Evolutionary conservation across 1,139 yeast species (phyloP).

Genomic region (Hansenula sp.): DNA sequence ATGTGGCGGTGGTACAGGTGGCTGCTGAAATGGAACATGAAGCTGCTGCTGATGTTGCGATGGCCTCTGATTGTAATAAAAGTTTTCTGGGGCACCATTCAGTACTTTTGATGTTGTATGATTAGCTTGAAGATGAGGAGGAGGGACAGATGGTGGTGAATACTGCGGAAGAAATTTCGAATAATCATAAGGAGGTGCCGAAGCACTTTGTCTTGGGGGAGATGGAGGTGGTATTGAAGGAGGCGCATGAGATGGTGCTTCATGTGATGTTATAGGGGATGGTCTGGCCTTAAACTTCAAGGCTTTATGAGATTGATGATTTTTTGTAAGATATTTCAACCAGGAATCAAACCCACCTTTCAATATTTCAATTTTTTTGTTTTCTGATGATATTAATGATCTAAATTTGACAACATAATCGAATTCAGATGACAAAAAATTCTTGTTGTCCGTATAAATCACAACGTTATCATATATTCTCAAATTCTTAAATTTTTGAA

Average conservation of each 20-base stretch:
- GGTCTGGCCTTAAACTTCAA: constrained; percentile 13
- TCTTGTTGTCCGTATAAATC: constrained; percentile 41
- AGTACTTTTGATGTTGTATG: neutral
- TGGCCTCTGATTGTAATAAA: too few relatives aligned
- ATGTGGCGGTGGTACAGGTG: neutral
- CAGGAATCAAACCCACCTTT: constrained; percentile 27
- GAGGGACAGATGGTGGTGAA: constrained; percentile 10
- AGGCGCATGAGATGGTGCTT: constrained; percentile 14
- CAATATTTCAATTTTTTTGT: constrained; percentile 13
- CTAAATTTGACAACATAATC: constrained; percentile 24
- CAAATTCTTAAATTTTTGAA: constrained; percentile 39
- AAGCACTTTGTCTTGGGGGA: constrained; percentile 6
- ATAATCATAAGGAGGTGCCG: constrained; percentile 3
- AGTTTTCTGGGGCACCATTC: too few relatives aligned
- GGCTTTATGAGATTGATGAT: constrained; percentile 5
- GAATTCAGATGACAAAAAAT: constrained; percentile 28
- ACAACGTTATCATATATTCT: constrained; percentile 50
- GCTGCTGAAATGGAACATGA: too few relatives aligned
- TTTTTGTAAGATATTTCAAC: constrained; percentile 17
- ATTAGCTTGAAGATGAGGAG: neutral
- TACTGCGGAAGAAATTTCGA: constrained; percentile 3
- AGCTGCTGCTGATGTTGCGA: too few relatives aligned
- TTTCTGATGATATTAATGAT: constrained; percentile 8
- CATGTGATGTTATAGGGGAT: constrained; percentile 6
- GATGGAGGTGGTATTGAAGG: constrained; percentile 14